A percentile compares a stretch with the other conserved stretches of the same genome.
Conservation (phyloP, 2,329 filamentous ascomycete species). For the Claviceps cyperi region DNA sequence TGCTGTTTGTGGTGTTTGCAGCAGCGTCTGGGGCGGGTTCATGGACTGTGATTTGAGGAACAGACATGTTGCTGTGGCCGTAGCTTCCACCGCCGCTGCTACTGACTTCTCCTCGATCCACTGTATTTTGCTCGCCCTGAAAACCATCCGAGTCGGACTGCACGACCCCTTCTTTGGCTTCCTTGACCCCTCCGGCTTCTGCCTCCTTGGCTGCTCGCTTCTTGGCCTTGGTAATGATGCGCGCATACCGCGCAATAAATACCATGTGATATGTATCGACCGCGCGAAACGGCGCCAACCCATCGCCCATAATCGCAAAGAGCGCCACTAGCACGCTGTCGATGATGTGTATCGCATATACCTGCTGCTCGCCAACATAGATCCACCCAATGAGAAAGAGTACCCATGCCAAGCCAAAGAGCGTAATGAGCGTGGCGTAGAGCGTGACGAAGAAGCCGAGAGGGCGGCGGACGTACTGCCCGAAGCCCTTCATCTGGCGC, state of each 20-base stretch:
- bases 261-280: constrained; percentile 83
- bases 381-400: constrained; percentile 88
- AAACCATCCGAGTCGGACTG: too few relatives aligned
- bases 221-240: constrained; percentile 27
- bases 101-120: neutral
- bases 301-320: constrained; percentile 57
- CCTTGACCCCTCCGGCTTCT: too few relatives aligned
- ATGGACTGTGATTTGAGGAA: neutral
- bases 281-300: constrained; percentile 57
- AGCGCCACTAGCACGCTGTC: constrained; percentile 58
- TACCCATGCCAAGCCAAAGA: constrained; percentile 79
- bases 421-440: constrained; percentile 68
- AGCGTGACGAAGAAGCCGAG: constrained; percentile 73
- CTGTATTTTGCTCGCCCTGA: too few relatives aligned
- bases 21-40: neutral
- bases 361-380: constrained; percentile 58
- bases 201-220: constrained; percentile 12
- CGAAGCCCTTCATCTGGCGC: constrained; percentile 64
- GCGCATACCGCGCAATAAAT: constrained; percentile 56
- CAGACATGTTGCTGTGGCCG: neutral
- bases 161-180: too few relatives aligned
- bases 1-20: neutral
- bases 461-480: constrained; percentile 61
- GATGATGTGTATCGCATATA: constrained; percentile 55
- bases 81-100: constrained; percentile 8